Percentiles rank a stretch among this genome's conserved stretches.
phyloP scores from a whole-genome alignment of 2,329 filamentous ascomycete species.

The Colletotrichum lini region DNA sequence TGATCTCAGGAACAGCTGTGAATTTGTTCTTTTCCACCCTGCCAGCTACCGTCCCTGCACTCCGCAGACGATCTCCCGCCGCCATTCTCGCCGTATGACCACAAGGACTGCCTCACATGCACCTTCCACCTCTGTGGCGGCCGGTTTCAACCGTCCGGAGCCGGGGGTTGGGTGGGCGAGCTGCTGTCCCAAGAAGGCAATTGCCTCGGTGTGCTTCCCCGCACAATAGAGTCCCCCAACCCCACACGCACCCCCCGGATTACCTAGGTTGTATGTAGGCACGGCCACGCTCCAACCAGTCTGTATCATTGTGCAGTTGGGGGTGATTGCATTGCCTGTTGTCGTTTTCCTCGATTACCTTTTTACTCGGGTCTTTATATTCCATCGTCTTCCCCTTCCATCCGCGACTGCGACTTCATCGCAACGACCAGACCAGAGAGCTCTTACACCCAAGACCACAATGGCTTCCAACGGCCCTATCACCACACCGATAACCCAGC shows the following conservation, averaged over 20 bases:
- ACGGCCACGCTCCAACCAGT: conserved; percentile 40
- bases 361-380: neutral
- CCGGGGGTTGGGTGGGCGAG: conserved; percentile 41
- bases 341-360: neutral
- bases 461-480: conserved; percentile 69
- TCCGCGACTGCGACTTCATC: neutral
- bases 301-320: neutral
- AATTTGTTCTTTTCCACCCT: too few relatives aligned
- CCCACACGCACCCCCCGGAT: conserved; percentile 40
- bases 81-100: neutral
- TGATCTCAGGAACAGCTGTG: too few relatives aligned
- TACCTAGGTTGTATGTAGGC: conserved; percentile 48
- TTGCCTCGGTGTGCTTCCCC: conserved; percentile 53
- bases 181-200: conserved; percentile 51
- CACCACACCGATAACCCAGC: conserved; percentile 81
- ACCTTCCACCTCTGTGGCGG: conserved; percentile 5
- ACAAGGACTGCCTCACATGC: conserved; percentile 25
- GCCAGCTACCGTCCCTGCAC: too few relatives aligned
- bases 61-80: too few relatives aligned
- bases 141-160: conserved; percentile 28
- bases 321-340: neutral
- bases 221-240: conserved; percentile 44
- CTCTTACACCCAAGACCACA: neutral
- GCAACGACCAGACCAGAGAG: neutral
- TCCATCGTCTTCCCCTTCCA: neutral